These are phyloP conservation scores for slime mould (Dictyostelium discoideum) DNA, from an alignment of 78 protist species.

Conservation along the genomic window DNA sequence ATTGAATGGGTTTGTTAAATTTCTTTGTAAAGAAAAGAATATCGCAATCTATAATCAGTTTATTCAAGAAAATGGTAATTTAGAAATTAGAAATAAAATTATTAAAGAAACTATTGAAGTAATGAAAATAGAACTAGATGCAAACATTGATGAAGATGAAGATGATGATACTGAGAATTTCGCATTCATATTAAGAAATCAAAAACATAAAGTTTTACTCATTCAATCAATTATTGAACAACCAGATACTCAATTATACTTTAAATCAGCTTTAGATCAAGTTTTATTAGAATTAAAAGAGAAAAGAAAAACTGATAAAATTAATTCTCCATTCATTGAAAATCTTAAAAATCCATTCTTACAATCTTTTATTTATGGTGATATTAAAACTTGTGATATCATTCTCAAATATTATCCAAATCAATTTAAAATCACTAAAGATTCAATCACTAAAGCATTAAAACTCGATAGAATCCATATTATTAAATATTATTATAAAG, in stretches of 20 bases:
- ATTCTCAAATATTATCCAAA: neutral
- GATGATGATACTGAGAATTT: neutral
- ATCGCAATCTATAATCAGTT: neutral
- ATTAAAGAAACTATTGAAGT: neutral
- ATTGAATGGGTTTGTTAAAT: no score
- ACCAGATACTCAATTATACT: neutral
- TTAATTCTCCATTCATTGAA: no score
- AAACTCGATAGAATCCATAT: neutral
- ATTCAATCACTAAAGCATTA: neutral
- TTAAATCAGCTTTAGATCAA: no score
- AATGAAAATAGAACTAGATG: no score
- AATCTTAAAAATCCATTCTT: no score
- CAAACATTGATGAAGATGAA: no score
- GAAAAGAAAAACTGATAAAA: no score
- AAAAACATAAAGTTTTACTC: neutral
- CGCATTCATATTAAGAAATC: neutral
- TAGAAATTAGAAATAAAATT: neutral
- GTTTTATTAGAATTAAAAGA: no score
- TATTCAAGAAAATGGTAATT: neutral
- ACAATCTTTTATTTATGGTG: neutral
- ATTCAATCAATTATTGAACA: neutral
- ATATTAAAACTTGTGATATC: neutral
- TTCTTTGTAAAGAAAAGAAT: neutral
- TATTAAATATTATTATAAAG: neutral
- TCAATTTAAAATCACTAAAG: neutral